phyloP scores from a whole-genome alignment of 768 basidiomycete species.

The Pilatotrama ljubarskyi region DNA sequence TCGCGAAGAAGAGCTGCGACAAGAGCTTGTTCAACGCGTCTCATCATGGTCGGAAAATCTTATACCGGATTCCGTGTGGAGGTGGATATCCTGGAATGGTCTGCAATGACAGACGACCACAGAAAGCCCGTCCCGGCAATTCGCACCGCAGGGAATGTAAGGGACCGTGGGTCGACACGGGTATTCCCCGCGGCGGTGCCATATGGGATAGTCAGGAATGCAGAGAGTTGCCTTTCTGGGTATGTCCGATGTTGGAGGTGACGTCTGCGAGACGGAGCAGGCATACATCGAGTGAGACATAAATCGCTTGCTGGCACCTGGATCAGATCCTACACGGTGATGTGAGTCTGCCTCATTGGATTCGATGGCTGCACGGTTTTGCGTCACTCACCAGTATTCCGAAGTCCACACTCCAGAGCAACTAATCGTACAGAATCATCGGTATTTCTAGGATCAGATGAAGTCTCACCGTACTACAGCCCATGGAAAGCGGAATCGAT shows the following conservation, averaged over 20 bases:
- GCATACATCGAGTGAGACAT: not conserved
- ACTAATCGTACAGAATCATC: slow-evolving; percentile 3
- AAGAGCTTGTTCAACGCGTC: not conserved
- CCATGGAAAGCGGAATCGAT: slow-evolving; percentile 56
- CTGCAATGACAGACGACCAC: not conserved
- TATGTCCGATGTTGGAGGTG: not conserved
- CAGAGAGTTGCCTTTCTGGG: not conserved
- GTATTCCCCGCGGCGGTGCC: not conserved
- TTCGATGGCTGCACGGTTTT: not conserved
- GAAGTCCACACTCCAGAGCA: not conserved
- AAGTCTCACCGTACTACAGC: slow-evolving; percentile 6
- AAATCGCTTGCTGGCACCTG: not conserved
- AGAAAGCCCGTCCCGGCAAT: not conserved
- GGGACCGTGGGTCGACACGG: not conserved
- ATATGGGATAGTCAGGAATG: not conserved
- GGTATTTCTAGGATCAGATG: not conserved
- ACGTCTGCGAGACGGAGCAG: slow-evolving; percentile 11
- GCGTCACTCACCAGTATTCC: not conserved
- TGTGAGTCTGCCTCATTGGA: not conserved
- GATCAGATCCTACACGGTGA: not conserved
- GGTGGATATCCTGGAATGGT: slow-evolving; percentile 1
- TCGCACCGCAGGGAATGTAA: not conserved
- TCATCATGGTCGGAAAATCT: not conserved
- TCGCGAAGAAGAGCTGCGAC: not conserved
- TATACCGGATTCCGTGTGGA: not conserved